Evolutionary conservation across 768 basidiomycete genomes (phyloP).

Genomic region (Tricholoma sp.): DNA sequence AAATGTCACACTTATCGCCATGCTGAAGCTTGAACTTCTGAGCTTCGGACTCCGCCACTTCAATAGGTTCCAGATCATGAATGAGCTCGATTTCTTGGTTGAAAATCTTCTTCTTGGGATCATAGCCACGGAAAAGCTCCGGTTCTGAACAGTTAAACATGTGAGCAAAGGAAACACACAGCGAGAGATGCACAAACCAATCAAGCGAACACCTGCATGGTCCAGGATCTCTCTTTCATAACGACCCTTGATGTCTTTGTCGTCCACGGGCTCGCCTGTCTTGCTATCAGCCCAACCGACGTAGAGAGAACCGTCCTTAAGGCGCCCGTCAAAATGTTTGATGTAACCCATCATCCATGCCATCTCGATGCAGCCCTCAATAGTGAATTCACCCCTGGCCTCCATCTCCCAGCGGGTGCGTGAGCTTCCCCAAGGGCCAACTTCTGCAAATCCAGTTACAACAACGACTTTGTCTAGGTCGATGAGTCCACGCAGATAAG

Average conservation of each 20-base stretch:
- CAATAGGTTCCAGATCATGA: conserved; percentile 95
- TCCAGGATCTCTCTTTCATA: conserved; percentile 93
- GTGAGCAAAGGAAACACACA: neutral
- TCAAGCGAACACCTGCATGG: conserved; percentile 90
- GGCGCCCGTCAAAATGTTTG: conserved; percentile 97
- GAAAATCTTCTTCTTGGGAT: conserved; percentile 96
- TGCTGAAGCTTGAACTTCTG: conserved; percentile 95
- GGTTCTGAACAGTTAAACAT: conserved; percentile 58
- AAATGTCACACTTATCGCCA: conserved; percentile 93
- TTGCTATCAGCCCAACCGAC: conserved; percentile 99
- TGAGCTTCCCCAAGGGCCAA: conserved; percentile 97
- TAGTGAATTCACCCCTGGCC: conserved; percentile 92
- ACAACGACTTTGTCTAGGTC: conserved; percentile 97
- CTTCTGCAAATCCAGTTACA: conserved; percentile 94
- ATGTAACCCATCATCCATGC: conserved; percentile 99
- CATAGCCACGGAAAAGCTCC: conserved; percentile 95
- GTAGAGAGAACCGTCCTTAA: conserved; percentile 87
- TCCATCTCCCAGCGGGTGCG: conserved; percentile 99
- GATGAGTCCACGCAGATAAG: conserved; percentile 79
- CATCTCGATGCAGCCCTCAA: conserved; percentile 98
- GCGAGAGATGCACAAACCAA: conserved; percentile 56
- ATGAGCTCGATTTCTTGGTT: conserved; percentile 95
- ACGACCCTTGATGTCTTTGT: conserved; percentile 91
- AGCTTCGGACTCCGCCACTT: conserved; percentile 87
- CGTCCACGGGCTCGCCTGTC: conserved; percentile 89